Evolutionary conservation across 371 early-diverging fungal genomes (phyloP), one percentile per base, ranked within the genome.

Genomic region (Mortierella sp.): DNA sequence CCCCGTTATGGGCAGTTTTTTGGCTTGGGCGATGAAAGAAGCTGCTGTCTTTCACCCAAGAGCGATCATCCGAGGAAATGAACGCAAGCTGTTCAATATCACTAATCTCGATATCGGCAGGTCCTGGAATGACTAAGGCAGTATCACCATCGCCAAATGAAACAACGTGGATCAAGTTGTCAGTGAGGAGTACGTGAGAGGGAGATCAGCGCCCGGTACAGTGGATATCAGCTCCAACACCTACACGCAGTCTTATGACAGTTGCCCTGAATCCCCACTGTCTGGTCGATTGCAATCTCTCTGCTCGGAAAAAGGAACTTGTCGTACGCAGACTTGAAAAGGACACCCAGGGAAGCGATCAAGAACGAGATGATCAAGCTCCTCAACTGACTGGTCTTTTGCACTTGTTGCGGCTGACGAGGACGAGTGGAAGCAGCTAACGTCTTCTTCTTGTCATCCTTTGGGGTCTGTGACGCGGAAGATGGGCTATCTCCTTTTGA

Each of bases 1-100:
- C 74, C 23, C 74, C 74, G n/a, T 74, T 63, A 24, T 58, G 23
- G 13, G 27, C 49, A 24, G 74, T 74, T 50, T 68, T 68, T 23
- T 57, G 41, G 69, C 74, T 74, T 6, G 74, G 74, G 23, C 74
- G 55, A 34, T 74, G 74, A 61, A 74, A 74, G 41, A 61, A 74
- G 18, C 61, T 52, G 50, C 74, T 74, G 8, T 64, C 55, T 39
- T 64, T 60, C 7, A 53, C 50, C 74, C 74, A 74, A 18, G 74
- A 74, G 12, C 65, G 69, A 49, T 74, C 74, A 43, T 74, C 74
- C 16, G 74, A 74, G 16, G 74, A 74, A 0, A 74, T 61, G 24
- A 74, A 74, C 10, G 74, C 74, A 10, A 74, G 41, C 12, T 64
- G 54, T 10, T 74, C 61, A 21, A 52, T 57, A 38, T 64, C 64